A percentile compares a stretch with the other conserved stretches of the same genome.
phyloP scores from a whole-genome alignment of 2,329 filamentous ascomycete species.

The Pseudocercospora musae region DNA sequence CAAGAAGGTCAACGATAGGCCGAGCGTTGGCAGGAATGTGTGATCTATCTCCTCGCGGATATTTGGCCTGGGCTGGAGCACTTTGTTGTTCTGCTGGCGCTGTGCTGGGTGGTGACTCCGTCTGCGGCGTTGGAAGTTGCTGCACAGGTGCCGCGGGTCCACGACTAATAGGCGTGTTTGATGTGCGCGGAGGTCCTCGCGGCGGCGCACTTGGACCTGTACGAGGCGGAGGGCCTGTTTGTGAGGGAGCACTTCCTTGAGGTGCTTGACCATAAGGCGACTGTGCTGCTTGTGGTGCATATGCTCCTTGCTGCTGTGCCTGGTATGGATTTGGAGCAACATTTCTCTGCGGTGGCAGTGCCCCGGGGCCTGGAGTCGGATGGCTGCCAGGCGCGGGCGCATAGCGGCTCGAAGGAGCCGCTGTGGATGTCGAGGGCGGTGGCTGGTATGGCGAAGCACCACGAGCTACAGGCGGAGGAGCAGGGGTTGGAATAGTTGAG shows the following conservation, averaged over 20 bases:
- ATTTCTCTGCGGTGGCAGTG: slow-evolving; percentile 41
- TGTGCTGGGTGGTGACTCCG: slow-evolving; percentile 11
- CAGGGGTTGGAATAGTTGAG: slow-evolving; percentile 45
- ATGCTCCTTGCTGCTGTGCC: slow-evolving; percentile 31
- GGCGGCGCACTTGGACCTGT: slow-evolving; percentile 35
- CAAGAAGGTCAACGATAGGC: slow-evolving; percentile 76
- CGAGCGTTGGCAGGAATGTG: slow-evolving; percentile 78
- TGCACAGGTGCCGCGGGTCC: slow-evolving; percentile 37
- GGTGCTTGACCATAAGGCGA: slow-evolving; percentile 44
- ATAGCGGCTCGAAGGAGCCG: slow-evolving; percentile 72
- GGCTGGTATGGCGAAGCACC: slow-evolving; percentile 84
- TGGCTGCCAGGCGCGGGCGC: slow-evolving; percentile 61
- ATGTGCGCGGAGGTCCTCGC: slow-evolving; percentile 44
- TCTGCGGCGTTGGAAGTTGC: slow-evolving; percentile 15
- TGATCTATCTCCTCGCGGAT: slow-evolving; percentile 70
- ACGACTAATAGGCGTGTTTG: slow-evolving; percentile 32
- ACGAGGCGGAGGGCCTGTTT: slow-evolving; percentile 35
- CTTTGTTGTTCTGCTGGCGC: slow-evolving; percentile 10
- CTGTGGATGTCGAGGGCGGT: slow-evolving; percentile 59
- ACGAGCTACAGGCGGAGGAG: slow-evolving; percentile 62
- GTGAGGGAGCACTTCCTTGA: slow-evolving; percentile 38
- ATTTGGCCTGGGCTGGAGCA: slow-evolving; percentile 35
- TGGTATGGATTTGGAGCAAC: slow-evolving; percentile 47
- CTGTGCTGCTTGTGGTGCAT: slow-evolving; percentile 39
- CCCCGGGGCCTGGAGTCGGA: slow-evolving; percentile 40